A percentile compares a stretch with the other conserved stretches of the same genome.
These are phyloP conservation scores for Pisolithus tinctorius DNA, from an alignment of 768 basidiomycete genomes.

Conservation along the genomic window DNA sequence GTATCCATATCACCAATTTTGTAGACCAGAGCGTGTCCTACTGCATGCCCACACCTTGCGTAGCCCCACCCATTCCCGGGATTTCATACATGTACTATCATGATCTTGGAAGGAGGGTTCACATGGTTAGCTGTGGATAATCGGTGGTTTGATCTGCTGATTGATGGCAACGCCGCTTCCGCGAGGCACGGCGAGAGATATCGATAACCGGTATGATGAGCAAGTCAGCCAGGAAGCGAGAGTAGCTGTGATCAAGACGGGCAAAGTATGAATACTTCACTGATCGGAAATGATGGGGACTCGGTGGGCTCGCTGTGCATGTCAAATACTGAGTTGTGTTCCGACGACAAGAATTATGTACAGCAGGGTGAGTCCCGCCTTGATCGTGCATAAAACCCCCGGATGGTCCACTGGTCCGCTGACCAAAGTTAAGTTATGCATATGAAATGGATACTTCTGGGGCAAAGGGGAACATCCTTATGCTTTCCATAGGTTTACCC, in stretches of 20 bases:
- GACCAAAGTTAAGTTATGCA: too few species aligned
- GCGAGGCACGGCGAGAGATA: background rate
- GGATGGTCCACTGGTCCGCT: too few species aligned
- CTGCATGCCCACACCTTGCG: background rate
- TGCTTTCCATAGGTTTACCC: too few species aligned
- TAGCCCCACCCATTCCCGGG: slow-evolving; percentile 4
- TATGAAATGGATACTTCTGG: too few species aligned
- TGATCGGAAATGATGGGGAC: background rate
- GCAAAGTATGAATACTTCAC: background rate
- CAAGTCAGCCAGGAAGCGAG: background rate
- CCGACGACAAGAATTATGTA: too few species aligned
- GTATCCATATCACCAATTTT: background rate
- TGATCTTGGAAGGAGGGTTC: background rate
- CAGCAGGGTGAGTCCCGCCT: too few species aligned
- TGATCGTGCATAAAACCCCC: too few species aligned
- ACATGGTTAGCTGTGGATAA: background rate
- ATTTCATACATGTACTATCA: slow-evolving; percentile 1
- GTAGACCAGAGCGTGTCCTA: slow-evolving; percentile 1
- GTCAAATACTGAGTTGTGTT: background rate
- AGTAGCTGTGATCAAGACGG: background rate
- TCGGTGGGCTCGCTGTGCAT: background rate
- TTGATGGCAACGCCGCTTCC: background rate
- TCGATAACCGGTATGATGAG: background rate
- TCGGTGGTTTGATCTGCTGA: background rate
- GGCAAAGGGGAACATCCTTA: too few species aligned